Evolutionary conservation across 495 filamentous ascomycete species (phyloP), one percentile per base, ranked within the genome.

Genomic region (Lophium mytilinum): DNA sequence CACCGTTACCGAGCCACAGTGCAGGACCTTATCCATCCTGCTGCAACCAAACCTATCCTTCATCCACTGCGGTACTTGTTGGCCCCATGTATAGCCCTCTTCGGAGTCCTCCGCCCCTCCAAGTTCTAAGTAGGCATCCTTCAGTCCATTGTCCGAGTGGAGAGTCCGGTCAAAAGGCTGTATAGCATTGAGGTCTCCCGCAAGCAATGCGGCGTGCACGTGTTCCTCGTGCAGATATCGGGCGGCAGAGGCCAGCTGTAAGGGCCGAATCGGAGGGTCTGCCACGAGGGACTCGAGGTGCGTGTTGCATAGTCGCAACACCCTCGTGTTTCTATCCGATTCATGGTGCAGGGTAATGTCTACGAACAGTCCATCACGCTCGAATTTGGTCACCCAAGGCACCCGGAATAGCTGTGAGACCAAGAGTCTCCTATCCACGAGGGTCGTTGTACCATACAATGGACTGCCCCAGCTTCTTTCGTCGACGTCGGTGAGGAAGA

Each of bases 131-230:
- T 76, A 82, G 9, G 77, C 76, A 62, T 83, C 79, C 46, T 66
- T 64, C 0, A 83, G 70, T 1, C 63, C 67, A 58, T 80, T 75
- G 7, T 74, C 72, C 9, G 42, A 39, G 45, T 74, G 76, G 11
- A 80, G 64, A 7, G 70, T 71, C 39, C 60, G 57, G 63, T 83
- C 80, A 69, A 73, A 80, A 11, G 68, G 66, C 59, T 82, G 68
- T 47, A 81, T 79, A 12, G 81, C 79, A 46, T 83, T 83, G 33
- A 81, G 68, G 60, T 83, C 79, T 0, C 80, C 81, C 0, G 72
- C 57, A 57, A 73, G 21, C 57, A 78, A 42, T 3, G 70, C 73
- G 2, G 56, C 73, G 33, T 68, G 45, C 0, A 67, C 68, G 10
- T 24, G 47, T 0, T 43, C 37, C 6, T 58, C 67, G 1, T 65